Percentiles rank a stretch among this genome's conserved stretches.
Conservation (phyloP, 257 asterid genomes). For the Scutellaria barbata region DNA sequence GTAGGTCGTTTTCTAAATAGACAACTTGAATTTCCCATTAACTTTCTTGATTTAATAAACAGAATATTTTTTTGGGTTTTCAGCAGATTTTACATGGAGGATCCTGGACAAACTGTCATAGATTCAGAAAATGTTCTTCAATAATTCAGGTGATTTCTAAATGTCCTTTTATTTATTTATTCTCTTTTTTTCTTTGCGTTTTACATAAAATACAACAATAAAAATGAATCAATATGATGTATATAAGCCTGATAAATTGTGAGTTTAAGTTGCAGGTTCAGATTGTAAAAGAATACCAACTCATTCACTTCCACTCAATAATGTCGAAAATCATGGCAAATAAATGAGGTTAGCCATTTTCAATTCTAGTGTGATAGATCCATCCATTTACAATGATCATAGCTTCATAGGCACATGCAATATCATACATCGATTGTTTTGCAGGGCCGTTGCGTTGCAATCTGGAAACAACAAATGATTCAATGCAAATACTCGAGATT, state of each 20-base stretch:
- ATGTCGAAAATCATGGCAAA: too few relatives aligned
- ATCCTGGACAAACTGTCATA: not conserved
- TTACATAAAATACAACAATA: too few relatives aligned
- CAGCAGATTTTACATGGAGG: slow-evolving; percentile 5
- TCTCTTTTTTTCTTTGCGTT: not conserved
- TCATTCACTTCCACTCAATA: too few relatives aligned
- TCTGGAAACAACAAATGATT: not conserved
- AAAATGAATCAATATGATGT: too few relatives aligned
- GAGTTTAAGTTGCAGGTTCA: too few relatives aligned
- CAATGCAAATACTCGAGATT: slow-evolving; percentile 31
- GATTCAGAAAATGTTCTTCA: slow-evolving; percentile 1
- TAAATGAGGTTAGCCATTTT: too few relatives aligned
- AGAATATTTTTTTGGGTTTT: not conserved
- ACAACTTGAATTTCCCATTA: not conserved
- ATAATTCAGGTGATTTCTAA: slow-evolving; percentile 27
- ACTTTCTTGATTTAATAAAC: not conserved
- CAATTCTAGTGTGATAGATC: too few relatives aligned
- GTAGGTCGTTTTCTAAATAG: slow-evolving; percentile 18
- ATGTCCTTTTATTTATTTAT: not conserved
- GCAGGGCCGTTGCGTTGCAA: slow-evolving; percentile 4
- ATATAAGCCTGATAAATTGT: too few relatives aligned
- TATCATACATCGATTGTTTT: too few relatives aligned
- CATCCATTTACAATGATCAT: too few relatives aligned
- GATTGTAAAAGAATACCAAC: too few relatives aligned
- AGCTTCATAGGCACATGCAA: too few relatives aligned